Evolutionary conservation across 805 yeast genomes (phyloP).

Genomic region (Metschnikowia henanensis): DNA sequence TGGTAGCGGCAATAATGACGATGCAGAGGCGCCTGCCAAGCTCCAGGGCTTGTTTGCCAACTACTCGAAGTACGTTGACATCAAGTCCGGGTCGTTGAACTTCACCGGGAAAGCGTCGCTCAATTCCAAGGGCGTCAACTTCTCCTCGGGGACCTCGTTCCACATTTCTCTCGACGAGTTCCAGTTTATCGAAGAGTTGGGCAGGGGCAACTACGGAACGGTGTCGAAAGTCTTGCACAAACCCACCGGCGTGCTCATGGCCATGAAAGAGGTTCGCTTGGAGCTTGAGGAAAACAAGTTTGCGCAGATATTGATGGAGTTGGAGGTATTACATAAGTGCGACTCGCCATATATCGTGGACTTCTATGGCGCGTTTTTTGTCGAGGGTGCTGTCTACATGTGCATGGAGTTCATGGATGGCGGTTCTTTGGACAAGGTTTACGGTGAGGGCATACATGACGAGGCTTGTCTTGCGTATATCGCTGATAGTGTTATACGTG

Average conservation of each 20-base stretch:
- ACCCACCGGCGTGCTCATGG: constrained; percentile 92
- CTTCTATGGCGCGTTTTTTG: constrained; percentile 95
- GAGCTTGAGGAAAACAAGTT: constrained; percentile 94
- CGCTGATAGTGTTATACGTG: constrained; percentile 75
- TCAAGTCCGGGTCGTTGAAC: constrained; percentile 87
- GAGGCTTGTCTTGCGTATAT: constrained; percentile 81
- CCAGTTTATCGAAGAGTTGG: constrained; percentile 82
- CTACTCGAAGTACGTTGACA: constrained; percentile 85
- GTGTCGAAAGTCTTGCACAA: constrained; percentile 91
- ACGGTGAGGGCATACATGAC: constrained; percentile 57
- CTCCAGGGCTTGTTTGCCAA: constrained; percentile 72
- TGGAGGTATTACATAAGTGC: constrained; percentile 91
- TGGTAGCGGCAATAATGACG: constrained; percentile 16
- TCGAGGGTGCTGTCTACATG: constrained; percentile 97
- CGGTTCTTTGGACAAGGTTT: constrained; percentile 86
- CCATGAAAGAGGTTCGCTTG: constrained; percentile 93
- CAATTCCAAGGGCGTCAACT: constrained; percentile 90
- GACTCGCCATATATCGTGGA: constrained; percentile 90
- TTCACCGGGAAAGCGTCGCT: constrained; percentile 93
- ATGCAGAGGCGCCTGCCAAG: constrained; percentile 11
- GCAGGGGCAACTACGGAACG: constrained; percentile 95
- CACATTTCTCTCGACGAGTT: constrained; percentile 83
- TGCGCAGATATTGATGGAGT: constrained; percentile 93
- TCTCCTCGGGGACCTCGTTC: constrained; percentile 84
- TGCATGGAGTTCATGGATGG: constrained; percentile 99